Conservation (phyloP, 345 rosid species). For the Alliaria petiolata region DNA sequence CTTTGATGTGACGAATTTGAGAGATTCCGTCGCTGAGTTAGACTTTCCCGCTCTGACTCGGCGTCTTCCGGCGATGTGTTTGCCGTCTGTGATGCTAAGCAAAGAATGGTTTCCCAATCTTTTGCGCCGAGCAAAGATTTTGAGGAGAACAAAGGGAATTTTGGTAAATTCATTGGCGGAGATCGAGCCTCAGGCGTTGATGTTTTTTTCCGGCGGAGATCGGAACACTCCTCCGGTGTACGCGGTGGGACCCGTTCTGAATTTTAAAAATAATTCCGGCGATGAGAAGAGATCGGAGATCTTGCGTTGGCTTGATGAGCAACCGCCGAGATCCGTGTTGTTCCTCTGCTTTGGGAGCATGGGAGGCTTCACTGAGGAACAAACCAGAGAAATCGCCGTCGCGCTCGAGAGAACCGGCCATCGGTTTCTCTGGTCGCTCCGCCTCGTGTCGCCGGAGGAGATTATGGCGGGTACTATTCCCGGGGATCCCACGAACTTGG, state of each 20-base stretch:
- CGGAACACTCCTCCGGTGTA: conserved; percentile 20
- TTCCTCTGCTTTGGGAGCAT: conserved; percentile 65
- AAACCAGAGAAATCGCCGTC: conserved; percentile 40
- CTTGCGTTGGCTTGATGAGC: conserved; percentile 45
- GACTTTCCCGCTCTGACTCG: no score
- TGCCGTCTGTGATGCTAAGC: no score
- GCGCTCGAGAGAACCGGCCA: conserved; percentile 43
- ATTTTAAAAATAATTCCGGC: neutral
- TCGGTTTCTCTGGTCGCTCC: conserved; percentile 53
- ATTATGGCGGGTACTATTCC: conserved; percentile 1
- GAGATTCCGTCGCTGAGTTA: no score
- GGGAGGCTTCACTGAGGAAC: conserved; percentile 46
- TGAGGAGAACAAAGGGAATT: no score
- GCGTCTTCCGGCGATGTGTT: no score
- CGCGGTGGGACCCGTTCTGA: conserved; percentile 47
- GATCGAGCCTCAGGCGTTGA: no score
- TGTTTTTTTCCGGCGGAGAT: no score
- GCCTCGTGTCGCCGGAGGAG: neutral
- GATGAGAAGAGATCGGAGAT: conserved; percentile 13
- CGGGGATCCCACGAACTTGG: conserved; percentile 3
- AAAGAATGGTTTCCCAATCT: no score
- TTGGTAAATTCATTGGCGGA: no score
- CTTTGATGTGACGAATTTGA: no score
- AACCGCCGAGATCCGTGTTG: conserved; percentile 45
- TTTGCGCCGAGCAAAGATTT: no score